A percentile compares a stretch with the other conserved stretches of the same genome.
phyloP scores from a whole-genome alignment of 23 red algal genomes.

The Agarophyton chilense region DNA sequence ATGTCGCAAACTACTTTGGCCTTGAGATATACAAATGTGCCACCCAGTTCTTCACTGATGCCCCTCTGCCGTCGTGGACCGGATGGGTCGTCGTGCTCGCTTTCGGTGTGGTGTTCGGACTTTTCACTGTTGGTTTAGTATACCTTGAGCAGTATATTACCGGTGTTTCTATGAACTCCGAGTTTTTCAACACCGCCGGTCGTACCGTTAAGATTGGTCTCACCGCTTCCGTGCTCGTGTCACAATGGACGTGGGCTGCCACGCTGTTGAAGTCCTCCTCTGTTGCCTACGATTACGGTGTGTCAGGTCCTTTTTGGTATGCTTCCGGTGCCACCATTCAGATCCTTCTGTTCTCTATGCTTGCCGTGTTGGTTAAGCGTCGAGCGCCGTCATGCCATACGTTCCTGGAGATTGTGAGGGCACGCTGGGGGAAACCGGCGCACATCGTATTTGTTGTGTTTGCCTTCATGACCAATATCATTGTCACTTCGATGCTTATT shows the following conservation, averaged over 20 bases:
- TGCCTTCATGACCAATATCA: constrained; percentile 75
- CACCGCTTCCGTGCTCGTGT: constrained; percentile 82
- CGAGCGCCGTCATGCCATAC: constrained; percentile 76
- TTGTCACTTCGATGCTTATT: constrained; percentile 84
- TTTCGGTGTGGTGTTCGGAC: constrained; percentile 66
- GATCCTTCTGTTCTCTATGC: constrained; percentile 73
- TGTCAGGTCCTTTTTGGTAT: constrained; percentile 88
- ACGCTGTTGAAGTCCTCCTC: constrained; percentile 82
- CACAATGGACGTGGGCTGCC: constrained; percentile 91
- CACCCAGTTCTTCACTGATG: constrained; percentile 42
- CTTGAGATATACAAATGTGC: constrained; percentile 53
- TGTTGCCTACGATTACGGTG: constrained; percentile 69
- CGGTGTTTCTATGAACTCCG: constrained; percentile 49
- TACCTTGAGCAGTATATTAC: constrained; percentile 42
- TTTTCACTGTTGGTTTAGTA: constrained; percentile 76
- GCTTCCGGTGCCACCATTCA: constrained; percentile 85
- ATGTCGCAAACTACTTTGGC: constrained; percentile 62
- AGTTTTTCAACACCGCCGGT: constrained; percentile 91
- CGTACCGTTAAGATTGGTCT: constrained; percentile 82
- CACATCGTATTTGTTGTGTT: constrained; percentile 77
- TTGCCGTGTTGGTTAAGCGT: constrained; percentile 79
- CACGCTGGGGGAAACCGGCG: constrained; percentile 68
- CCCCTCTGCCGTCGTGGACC: constrained; percentile 18
- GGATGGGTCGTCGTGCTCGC: constrained; percentile 73
- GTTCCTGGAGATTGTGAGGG: constrained; percentile 79